These are phyloP conservation scores for Serendipita sp. DNA, from an alignment of 768 basidiomycete species.

Conservation along the genomic window DNA sequence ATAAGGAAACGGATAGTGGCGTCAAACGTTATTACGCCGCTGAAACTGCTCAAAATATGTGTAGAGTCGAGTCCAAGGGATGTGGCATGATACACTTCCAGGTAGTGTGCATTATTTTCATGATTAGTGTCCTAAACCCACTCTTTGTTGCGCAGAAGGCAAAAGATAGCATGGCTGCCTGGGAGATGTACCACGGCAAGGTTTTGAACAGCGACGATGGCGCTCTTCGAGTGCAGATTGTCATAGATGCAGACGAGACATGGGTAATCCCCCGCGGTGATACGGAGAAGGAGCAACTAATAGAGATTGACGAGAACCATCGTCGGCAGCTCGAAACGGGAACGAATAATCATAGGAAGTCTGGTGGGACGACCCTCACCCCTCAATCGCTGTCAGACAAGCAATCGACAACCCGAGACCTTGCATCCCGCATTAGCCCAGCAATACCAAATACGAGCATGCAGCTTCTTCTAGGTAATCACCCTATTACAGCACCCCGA, in stretches of 20 bases:
- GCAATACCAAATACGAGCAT: background rate
- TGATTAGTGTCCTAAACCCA: background rate
- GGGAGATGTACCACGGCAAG: background rate
- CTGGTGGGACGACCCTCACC: too few species aligned
- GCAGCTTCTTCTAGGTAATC: background rate
- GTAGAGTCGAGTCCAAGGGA: background rate
- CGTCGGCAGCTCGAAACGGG: too few species aligned
- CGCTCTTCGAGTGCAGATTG: background rate
- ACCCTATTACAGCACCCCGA: background rate
- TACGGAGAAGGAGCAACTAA: too few species aligned
- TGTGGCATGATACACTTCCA: constrained; percentile 5
- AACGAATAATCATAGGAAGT: too few species aligned
- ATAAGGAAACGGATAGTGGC: background rate
- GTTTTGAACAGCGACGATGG: background rate
- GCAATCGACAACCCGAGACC: too few species aligned
- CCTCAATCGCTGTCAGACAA: too few species aligned
- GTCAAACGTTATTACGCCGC: background rate
- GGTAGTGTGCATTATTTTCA: background rate
- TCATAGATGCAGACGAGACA: background rate
- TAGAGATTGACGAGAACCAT: too few species aligned
- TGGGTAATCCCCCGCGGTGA: background rate
- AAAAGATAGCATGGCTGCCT: background rate
- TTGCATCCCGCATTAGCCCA: too few species aligned
- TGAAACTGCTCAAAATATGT: background rate
- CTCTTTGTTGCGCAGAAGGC: background rate